Base-by-base conservation (phyloP, 805 yeast genomes). In the Candida nitratophila region DNA sequence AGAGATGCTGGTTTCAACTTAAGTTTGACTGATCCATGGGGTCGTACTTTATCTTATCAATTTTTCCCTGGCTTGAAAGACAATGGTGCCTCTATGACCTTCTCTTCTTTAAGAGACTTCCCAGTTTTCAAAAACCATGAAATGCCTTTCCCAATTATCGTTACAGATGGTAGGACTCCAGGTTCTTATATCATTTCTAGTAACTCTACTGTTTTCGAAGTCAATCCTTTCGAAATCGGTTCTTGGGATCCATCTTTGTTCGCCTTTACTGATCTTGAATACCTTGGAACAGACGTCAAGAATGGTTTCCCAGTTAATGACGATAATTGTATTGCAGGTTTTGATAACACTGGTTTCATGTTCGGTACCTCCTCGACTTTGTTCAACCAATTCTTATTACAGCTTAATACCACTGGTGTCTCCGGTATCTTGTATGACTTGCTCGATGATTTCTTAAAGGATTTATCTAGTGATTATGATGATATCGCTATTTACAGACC, bases 311-410 rank as follows among this genome's bases (percentile, higher is more conserved):
- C 87, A 10, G 54, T 54, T 35, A 64, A 65, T 14, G 56, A 60
- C 11, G 51, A 52, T 3, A 21, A 52, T 16, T 89, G 96, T 64
- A 64, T 76, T 46, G 74, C 66, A 2, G 90, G 91, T 2, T 81
- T 74, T 47, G 96, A 89, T 61, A 86, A 86, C 53, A 81, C 86
- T 8, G 95, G 96, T 7, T 89, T 78, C 56, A 65, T 86, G 29
- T 68, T 86, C 65, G 96, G 95, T 33, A 81, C 96, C 7, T 86
- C 96, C 2, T 83, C 95, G 2, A 72, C 91, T 1, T 63, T 88
- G 40, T 88, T 88, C 69, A 87, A 85, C 58, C 80, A 79, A 59
- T 68, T 82, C 42, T 56, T 86, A 17, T 61, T 83, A 38, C 72
- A 73, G 50, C 60, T 84, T 45, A 79, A 83, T 58, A 59, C 77